These are phyloP conservation scores for Pichia ethanolica DNA, from an alignment of 805 yeast species.

Conservation along the genomic window DNA sequence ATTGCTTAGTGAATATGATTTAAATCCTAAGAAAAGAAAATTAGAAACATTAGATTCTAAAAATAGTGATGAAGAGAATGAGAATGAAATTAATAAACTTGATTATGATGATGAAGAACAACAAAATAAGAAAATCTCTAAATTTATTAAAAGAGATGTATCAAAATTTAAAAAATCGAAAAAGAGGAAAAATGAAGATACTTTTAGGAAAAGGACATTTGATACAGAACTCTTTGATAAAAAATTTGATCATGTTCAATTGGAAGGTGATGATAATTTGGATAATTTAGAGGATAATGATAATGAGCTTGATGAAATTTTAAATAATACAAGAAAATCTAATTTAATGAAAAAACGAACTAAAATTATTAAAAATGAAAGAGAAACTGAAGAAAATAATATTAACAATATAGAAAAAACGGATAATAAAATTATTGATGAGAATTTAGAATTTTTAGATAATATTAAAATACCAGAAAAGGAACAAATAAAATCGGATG, in stretches of 20 bases:
- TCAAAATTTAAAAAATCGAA: constrained; percentile 20
- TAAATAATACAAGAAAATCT: constrained; percentile 24
- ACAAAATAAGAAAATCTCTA: constrained; percentile 8
- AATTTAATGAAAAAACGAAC: neutral
- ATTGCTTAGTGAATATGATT: neutral
- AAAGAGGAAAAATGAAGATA: constrained; percentile 11
- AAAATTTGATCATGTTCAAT: constrained; percentile 20
- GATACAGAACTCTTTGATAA: constrained; percentile 11
- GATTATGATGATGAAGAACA: constrained; percentile 1
- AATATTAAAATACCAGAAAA: constrained; percentile 19
- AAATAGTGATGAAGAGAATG: constrained; percentile 11
- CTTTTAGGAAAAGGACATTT: constrained; percentile 10
- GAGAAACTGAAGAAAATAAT: constrained; percentile 3
- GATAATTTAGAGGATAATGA: constrained; percentile 23
- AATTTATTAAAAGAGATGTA: constrained; percentile 7
- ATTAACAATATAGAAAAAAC: neutral
- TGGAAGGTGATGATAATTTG: constrained; percentile 23
- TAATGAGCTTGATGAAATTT: constrained; percentile 14
- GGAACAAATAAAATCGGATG: constrained; percentile 9
- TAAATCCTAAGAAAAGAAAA: constrained; percentile 10
- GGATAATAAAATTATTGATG: constrained; percentile 25
- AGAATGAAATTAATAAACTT: constrained; percentile 3
- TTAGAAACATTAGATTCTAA: constrained; percentile 12
- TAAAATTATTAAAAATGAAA: neutral
- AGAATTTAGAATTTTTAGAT: constrained; percentile 30